Percentiles rank a stretch among this genome's conserved stretches.
These are phyloP conservation scores for Boletus subparvulus DNA, from an alignment of 768 basidiomycete genomes.

Conservation along the genomic window DNA sequence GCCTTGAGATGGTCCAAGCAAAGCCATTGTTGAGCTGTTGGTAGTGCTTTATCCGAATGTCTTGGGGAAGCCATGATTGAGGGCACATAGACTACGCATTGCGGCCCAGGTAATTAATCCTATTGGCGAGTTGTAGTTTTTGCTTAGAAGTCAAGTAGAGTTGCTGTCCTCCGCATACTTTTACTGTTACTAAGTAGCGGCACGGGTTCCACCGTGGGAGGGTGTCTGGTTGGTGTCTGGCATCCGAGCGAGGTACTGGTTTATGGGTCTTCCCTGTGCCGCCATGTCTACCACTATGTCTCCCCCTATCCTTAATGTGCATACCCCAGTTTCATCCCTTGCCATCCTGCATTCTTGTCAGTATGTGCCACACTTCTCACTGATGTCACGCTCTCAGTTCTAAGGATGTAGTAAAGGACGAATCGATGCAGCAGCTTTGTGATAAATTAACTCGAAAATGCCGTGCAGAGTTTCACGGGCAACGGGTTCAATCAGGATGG, in stretches of 20 bases:
- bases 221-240: no score
- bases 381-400: constrained; percentile 8
- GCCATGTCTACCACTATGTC: constrained; percentile 28
- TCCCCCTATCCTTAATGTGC: constrained; percentile 63
- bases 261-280: no score
- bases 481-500: constrained; percentile 73
- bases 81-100: constrained; percentile 8
- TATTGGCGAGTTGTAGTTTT: background rate
- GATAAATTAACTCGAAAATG: constrained; percentile 72
- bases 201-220: constrained; percentile 2
- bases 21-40: constrained; percentile 74
- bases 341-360: constrained; percentile 73
- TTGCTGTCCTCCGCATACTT: no score
- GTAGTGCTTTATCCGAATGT: constrained; percentile 33
- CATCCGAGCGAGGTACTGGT: no score
- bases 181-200: no score
- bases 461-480: constrained; percentile 54
- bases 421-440: constrained; percentile 60
- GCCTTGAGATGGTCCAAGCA: constrained; percentile 68
- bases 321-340: constrained; percentile 75
- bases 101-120: background rate
- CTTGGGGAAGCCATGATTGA: background rate
- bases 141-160: background rate
- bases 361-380: constrained; percentile 26
- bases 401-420: constrained; percentile 56